Conservation (phyloP, 371 early-diverging fungal species). For the Apophysomyces trapeziformis region DNA sequence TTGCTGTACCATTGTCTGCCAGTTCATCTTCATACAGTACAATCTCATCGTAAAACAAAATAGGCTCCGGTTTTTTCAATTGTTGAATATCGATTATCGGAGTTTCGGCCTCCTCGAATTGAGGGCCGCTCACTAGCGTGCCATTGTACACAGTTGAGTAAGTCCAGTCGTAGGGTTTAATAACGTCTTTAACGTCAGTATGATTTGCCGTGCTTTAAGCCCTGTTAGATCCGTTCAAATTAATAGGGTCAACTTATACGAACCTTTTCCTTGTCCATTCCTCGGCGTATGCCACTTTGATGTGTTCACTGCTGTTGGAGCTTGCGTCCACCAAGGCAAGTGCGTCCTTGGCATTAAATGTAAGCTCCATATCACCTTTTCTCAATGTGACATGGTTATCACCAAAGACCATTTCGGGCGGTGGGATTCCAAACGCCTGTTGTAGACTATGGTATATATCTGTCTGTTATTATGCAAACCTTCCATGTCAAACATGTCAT, state of each 20-base stretch:
- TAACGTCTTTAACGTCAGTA: slow-evolving; percentile 77
- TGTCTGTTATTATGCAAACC: too few relatives aligned
- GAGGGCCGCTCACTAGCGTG: slow-evolving; percentile 30
- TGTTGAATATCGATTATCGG: slow-evolving; percentile 73
- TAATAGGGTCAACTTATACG: background rate
- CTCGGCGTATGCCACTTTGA: slow-evolving; percentile 85
- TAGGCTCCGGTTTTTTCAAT: slow-evolving; percentile 80
- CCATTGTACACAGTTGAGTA: slow-evolving; percentile 84
- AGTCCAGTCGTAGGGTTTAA: slow-evolving; percentile 96
- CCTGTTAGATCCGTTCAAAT: too few relatives aligned
- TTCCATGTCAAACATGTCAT: too few relatives aligned
- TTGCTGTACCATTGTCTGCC: slow-evolving; percentile 91
- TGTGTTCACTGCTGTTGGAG: slow-evolving; percentile 59
- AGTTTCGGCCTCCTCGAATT: slow-evolving; percentile 26
- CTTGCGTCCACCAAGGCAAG: slow-evolving; percentile 72
- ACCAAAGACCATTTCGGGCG: slow-evolving; percentile 97
- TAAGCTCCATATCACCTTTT: slow-evolving; percentile 48
- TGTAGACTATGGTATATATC: slow-evolving; percentile 40
- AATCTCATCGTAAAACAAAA: slow-evolving; percentile 89
- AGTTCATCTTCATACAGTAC: slow-evolving; percentile 96
- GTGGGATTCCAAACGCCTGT: slow-evolving; percentile 71
- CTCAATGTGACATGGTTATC: slow-evolving; percentile 68
- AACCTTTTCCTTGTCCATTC: slow-evolving; percentile 87
- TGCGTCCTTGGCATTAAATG: slow-evolving; percentile 78
- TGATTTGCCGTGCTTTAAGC: slow-evolving; percentile 49